Evolutionary conservation across 2,329 filamentous ascomycete genomes (phyloP).

Genomic region (Ceratocystiopsis sp.): DNA sequence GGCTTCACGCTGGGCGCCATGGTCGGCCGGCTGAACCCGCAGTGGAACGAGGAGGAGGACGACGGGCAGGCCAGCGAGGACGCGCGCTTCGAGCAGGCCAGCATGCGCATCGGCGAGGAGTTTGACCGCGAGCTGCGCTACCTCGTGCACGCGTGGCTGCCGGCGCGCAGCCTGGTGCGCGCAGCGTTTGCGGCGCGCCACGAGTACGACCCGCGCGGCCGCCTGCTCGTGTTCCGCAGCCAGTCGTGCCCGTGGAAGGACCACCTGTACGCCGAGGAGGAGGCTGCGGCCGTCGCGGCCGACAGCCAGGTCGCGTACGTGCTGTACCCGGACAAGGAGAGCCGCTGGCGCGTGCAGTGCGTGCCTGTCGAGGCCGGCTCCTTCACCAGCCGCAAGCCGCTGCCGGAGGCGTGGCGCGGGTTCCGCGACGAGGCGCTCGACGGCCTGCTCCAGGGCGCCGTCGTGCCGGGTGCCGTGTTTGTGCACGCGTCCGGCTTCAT

Average conservation of each 20-base stretch:
- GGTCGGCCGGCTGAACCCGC: constrained; percentile 63
- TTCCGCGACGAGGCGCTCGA: constrained; percentile 76
- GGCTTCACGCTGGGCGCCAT: constrained; percentile 74
- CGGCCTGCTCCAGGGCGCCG: constrained; percentile 42
- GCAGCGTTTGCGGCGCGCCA: constrained; percentile 54
- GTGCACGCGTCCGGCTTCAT: constrained; percentile 94
- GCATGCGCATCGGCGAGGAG: constrained; percentile 70
- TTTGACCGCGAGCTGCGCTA: constrained; percentile 70
- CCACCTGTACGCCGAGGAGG: constrained; percentile 79
- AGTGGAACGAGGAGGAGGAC: constrained; percentile 53
- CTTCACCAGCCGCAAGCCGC: constrained; percentile 79
- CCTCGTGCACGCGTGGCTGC: constrained; percentile 65
- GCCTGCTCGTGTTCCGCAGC: constrained; percentile 62
- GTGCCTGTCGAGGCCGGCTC: constrained; percentile 74
- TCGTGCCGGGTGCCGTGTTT: constrained; percentile 65
- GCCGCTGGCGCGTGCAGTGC: constrained; percentile 87
- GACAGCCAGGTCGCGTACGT: constrained; percentile 60
- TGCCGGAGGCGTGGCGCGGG: constrained; percentile 85
- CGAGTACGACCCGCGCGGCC: constrained; percentile 42
- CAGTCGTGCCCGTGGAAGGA: constrained; percentile 89
- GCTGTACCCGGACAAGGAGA: constrained; percentile 54
- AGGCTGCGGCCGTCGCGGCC: constrained; percentile 20
- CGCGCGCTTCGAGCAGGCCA: constrained; percentile 59
- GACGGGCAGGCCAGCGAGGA: constrained; percentile 64
- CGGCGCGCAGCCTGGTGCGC: constrained; percentile 54